Evolutionary conservation across 2,329 filamentous ascomycete species (phyloP).

Genomic region (Nigrospora osmanthi): DNA sequence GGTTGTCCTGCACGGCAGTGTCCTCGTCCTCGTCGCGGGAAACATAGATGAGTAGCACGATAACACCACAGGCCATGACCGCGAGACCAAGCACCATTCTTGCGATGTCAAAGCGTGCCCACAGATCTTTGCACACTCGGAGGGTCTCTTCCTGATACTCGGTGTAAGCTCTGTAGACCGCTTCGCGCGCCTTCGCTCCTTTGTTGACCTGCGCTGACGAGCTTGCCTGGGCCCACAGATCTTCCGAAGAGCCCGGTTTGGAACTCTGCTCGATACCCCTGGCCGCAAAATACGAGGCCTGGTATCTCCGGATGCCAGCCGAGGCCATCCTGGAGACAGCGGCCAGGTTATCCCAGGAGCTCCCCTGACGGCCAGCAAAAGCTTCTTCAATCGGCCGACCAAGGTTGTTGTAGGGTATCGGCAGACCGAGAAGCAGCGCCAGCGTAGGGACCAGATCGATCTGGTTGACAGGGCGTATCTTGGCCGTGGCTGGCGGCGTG

Average conservation of each 20-base stretch:
- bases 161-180: slow-evolving; percentile 51
- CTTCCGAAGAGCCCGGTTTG: slow-evolving; percentile 43
- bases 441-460: slow-evolving; percentile 95
- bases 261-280: slow-evolving; percentile 58
- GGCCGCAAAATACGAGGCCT: slow-evolving; percentile 70
- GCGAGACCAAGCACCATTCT: slow-evolving; percentile 77
- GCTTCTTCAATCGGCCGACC: slow-evolving; percentile 91
- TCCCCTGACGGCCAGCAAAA: slow-evolving; percentile 64
- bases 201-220: slow-evolving; percentile 27
- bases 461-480: slow-evolving; percentile 68
- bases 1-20: slow-evolving; percentile 43
- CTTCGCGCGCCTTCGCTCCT: slow-evolving; percentile 27
- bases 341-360: slow-evolving; percentile 70
- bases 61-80: slow-evolving; percentile 61
- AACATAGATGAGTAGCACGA: slow-evolving; percentile 67
- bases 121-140: slow-evolving; percentile 70
- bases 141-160: slow-evolving; percentile 75
- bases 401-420: slow-evolving; percentile 93
- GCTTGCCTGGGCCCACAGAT: slow-evolving; percentile 50
- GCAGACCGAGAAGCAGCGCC: slow-evolving; percentile 78
- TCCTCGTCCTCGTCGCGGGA: slow-evolving; percentile 48
- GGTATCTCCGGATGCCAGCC: slow-evolving; percentile 84
- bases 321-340: slow-evolving; percentile 69
- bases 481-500: slow-evolving; percentile 61
- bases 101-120: slow-evolving; percentile 84